Evolutionary conservation across 768 basidiomycete genomes (phyloP), one percentile per base, ranked within the genome.

Genomic region (Termitomyces titanicus): DNA sequence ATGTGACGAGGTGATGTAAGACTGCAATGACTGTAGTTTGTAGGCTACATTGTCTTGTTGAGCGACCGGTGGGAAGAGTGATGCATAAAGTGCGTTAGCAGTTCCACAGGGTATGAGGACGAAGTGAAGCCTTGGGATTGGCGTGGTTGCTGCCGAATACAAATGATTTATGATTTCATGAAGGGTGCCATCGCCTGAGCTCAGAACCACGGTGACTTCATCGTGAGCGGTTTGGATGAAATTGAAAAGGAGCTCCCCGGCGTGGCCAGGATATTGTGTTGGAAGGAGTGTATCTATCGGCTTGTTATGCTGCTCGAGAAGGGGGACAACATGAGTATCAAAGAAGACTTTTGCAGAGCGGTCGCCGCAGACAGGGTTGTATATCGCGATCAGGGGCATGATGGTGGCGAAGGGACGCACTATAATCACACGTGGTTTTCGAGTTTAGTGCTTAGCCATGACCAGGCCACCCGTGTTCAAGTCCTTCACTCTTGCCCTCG

Each of bases 131-230:
- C 63, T 64, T 34, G 61, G 61, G 24, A 61, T 56, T 20, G 54
- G 55, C 3, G 54, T 47, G 15, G 53, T 59, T 5, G 60, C 47
- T 46, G 60, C 61, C 17, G 65, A 64, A 35, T 74, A 68, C 33
- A 92, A 65, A 11, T 77, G 77, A 58, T 88, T 89, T 65, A 94
- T 77, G 58, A 96, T 81, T 63, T 98, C 94, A 67, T 96, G 92
- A 37, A 94, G 74, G 1, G 94, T 97, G 17, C 95, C 95, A 69
- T 98, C 95, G 8, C 95, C 95, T 5, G 94, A 93, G 15, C 80
- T 82, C 24, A 94, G 74, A 48, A 89, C 65, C 45, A 89, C 65
- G 0, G 78, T 78, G 49, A 80, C 55, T 27, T 68, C 67, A 25
- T 51, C 72, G 8, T 66, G 53, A 52, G 63, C 57, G 40, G 61